A percentile compares a stretch with the other conserved stretches of the same genome.
Evolutionary conservation across 2,329 filamentous ascomycete genomes (phyloP).

Genomic region (Epichloe sylvatica): DNA sequence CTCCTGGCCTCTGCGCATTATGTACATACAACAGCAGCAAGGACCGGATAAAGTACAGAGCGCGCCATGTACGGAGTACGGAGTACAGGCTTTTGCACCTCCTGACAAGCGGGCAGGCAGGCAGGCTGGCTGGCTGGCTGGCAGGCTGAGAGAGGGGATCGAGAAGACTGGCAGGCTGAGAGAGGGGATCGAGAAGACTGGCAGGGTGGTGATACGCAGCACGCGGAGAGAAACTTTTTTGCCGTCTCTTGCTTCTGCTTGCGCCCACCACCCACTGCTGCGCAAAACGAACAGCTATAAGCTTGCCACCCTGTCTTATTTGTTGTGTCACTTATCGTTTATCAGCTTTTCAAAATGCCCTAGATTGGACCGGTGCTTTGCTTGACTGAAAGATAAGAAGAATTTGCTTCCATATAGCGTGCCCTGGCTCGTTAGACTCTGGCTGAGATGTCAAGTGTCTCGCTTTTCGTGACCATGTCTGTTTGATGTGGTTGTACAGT

Average conservation of each 20-base stretch:
- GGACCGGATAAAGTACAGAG: neutral
- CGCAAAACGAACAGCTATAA: neutral
- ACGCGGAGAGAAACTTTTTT: neutral
- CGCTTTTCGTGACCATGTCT: neutral
- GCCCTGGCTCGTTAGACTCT: neutral
- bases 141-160: too few relatives aligned
- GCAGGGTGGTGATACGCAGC: too few relatives aligned
- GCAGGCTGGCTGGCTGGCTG: neutral
- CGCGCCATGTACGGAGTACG: neutral
- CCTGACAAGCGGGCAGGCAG: neutral
- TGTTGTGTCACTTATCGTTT: neutral
- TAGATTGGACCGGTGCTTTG: neutral
- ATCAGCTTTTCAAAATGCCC: neutral
- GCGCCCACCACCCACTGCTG: neutral
- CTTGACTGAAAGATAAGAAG: neutral
- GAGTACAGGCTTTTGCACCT: neutral
- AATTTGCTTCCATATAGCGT: neutral
- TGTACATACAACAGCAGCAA: neutral
- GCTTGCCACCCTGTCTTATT: conserved; percentile 1
- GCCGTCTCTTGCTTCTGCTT: neutral
- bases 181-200: too few relatives aligned
- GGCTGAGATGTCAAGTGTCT: neutral
- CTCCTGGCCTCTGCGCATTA: neutral
- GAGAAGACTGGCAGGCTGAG: neutral
- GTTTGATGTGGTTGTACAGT: neutral